Evolutionary conservation across 176 grass and related monocot species (phyloP).

Genomic region (Zizania latifolia): DNA sequence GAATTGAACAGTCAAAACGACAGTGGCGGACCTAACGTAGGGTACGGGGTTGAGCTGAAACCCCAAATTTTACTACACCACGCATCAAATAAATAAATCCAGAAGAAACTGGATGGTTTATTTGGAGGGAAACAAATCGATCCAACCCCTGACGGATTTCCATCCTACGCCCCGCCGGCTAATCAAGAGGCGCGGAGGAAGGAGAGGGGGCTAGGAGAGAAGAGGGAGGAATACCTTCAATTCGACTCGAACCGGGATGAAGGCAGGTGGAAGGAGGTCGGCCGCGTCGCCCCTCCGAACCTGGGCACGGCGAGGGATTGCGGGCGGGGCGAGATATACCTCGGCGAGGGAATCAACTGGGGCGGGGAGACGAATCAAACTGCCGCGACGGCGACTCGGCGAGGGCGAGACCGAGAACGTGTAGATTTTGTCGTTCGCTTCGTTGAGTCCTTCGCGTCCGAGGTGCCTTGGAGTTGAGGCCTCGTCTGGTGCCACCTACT

Average conservation of each 20-base stretch:
- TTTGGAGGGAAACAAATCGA: neutral
- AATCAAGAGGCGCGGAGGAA: neutral
- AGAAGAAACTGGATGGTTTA: neutral
- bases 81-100: neutral
- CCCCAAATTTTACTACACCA: neutral
- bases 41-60: neutral
- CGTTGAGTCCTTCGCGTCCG: neutral
- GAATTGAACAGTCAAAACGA: neutral
- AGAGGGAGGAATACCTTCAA: neutral
- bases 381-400: too few species aligned
- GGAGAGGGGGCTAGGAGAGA: neutral
- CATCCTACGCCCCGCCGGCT: neutral
- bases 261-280: neutral
- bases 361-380: constrained; percentile 14
- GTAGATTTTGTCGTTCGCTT: constrained; percentile 24
- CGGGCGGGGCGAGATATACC: constrained; percentile 1
- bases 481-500: constrained; percentile 3
- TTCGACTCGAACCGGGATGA: neutral
- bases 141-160: neutral
- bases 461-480: constrained; percentile 27
- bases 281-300: too few species aligned
- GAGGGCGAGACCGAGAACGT: neutral
- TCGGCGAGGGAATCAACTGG: constrained; percentile 2
- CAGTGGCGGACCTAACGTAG: neutral
- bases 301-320: neutral